Evolutionary conservation across 129 eudicot genomes (phyloP), one percentile per base, ranked within the genome.

Genomic region (Flaveria ramosissima): DNA sequence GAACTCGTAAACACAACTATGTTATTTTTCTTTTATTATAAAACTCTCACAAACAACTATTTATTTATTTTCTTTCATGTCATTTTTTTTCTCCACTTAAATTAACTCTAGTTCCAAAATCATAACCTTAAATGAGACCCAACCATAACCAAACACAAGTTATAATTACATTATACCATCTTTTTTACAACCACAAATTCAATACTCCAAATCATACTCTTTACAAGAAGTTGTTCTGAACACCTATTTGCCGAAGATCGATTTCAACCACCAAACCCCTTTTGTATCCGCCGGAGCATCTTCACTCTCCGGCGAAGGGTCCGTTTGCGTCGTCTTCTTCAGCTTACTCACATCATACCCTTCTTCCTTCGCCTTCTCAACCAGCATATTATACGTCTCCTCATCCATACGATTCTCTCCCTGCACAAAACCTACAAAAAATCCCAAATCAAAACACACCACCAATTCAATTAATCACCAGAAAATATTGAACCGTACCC

Each of bases 181-280:
- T n/a, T n/a, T n/a, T n/a, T n/a, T 5, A 36, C 41, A 5, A 5
- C 41, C 41, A 5, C 41, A 36, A 36, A 36, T 36, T 0, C 41
- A 36, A 32, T 3, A 36, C 0, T 3, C 41, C 39, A 32, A 32
- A 32, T 32, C 39, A 32, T 5, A 1, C 39, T 32, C 39, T 32
- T 32, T 4, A 32, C 7, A 32, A 32, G 39, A 3, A 3, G 7
- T 32, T 32, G 7, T 36, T 36, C 41, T 5, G 1, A 36, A 36
- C 1, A 5, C 7, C 41, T 36, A 36, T 6, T 6, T 36, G 41
- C 97, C 98, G 2, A 94, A 42, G 17, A 94, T 14, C 12, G 97
- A 94, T 78, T 89, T 89, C 50, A 94, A 17, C 97, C 97, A 91
- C 98, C 98, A 91, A 15, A 91, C 27, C 19, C 98, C 97, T 76